phyloP scores from a whole-genome alignment of 2,329 filamentous ascomycete genomes.

The Xylariaceae sp. region DNA sequence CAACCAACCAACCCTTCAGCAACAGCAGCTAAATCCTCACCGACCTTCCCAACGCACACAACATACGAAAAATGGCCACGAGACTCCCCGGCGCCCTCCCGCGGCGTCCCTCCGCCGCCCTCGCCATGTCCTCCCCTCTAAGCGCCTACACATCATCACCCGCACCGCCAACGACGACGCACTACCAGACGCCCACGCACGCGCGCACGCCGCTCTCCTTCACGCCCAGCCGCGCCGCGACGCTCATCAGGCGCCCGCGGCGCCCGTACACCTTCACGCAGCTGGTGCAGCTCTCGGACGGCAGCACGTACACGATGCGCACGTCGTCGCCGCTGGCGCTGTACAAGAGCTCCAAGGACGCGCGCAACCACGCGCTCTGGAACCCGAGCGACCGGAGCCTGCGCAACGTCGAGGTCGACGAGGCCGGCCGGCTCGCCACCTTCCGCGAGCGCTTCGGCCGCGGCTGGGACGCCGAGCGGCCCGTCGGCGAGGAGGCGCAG shows the following conservation, averaged over 20 bases:
- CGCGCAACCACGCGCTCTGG: constrained; percentile 88
- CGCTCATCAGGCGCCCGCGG: constrained; percentile 84
- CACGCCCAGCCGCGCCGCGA: constrained; percentile 77
- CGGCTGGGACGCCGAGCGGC: constrained; percentile 69
- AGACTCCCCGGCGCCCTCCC: constrained; percentile 42
- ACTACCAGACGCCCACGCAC: constrained; percentile 26
- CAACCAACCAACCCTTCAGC: constrained; percentile 12
- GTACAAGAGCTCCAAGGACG: constrained; percentile 74
- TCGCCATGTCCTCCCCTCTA: constrained; percentile 25
- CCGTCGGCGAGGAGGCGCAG: constrained; percentile 27
- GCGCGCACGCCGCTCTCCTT: constrained; percentile 37
- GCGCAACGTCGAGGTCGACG: constrained; percentile 89
- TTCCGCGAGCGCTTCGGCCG: constrained; percentile 86
- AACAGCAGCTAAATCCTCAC: background rate
- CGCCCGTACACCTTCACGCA: constrained; percentile 98
- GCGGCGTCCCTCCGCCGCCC: constrained; percentile 37
- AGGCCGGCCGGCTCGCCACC: constrained; percentile 85
- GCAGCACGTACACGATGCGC: constrained; percentile 79
- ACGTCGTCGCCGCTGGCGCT: constrained; percentile 73
- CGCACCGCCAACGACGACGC: constrained; percentile 16
- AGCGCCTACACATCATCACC: too few species aligned
- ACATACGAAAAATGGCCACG: constrained; percentile 38
- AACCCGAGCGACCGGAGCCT: constrained; percentile 83
- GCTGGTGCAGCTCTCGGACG: constrained; percentile 89
- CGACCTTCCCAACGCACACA: constrained; percentile 23